Conservation (phyloP, 1,284 basidiomycete species). For the Fistulina hepatica region DNA sequence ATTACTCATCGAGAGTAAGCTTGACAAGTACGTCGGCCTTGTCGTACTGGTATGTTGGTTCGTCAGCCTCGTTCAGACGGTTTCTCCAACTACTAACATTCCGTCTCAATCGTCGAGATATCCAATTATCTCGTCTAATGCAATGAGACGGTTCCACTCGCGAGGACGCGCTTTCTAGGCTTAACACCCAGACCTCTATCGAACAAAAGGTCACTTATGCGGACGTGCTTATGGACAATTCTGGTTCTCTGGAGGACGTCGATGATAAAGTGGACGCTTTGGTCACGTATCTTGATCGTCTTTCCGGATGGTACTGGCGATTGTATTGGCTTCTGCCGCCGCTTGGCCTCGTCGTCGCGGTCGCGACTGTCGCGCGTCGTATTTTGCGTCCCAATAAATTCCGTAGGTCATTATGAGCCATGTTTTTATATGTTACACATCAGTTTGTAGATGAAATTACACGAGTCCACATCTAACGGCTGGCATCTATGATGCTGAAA, state of each 20-base stretch:
- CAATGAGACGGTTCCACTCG: conserved; percentile 48
- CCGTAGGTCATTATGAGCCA: too few relatives aligned
- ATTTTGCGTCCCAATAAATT: too few relatives aligned
- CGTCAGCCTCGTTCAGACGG: conserved; percentile 19
- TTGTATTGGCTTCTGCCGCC: conserved; percentile 82
- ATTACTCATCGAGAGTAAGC: conserved; percentile 81
- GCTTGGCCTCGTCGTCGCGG: conserved; percentile 39
- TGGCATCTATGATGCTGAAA: too few relatives aligned
- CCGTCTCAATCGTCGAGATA: conserved; percentile 48
- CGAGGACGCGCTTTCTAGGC: conserved; percentile 59
- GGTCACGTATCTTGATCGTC: conserved; percentile 43
- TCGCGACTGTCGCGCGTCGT: conserved; percentile 7
- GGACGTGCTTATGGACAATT: conserved; percentile 85
- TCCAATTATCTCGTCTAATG: conserved; percentile 76
- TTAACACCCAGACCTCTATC: conserved; percentile 78
- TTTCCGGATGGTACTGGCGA: conserved; percentile 54
- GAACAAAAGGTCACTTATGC: conserved; percentile 74
- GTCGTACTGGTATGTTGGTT: conserved; percentile 88
- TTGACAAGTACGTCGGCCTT: conserved; percentile 79
- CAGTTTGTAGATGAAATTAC: too few relatives aligned
- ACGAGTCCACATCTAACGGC: too few relatives aligned
- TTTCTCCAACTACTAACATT: not conserved
- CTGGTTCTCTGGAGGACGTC: conserved; percentile 61
- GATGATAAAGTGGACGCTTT: conserved; percentile 59
- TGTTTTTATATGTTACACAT: too few relatives aligned